These are phyloP conservation scores for Talaromyces ruber DNA, from an alignment of 495 filamentous ascomycete genomes.

Conservation along the genomic window DNA sequence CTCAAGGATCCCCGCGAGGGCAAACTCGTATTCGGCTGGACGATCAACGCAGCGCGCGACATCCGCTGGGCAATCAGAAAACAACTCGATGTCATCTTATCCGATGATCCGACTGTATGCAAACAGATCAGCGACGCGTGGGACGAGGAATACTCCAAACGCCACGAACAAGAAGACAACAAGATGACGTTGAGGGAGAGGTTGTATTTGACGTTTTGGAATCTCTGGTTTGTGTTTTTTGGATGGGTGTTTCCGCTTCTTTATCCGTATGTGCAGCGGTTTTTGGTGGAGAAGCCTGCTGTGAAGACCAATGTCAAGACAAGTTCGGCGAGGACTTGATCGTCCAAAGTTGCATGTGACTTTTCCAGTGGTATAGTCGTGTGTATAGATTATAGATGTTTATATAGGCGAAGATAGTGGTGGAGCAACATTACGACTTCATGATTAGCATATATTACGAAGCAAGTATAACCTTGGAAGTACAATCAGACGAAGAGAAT, in stretches of 20 bases:
- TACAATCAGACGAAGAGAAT: background rate
- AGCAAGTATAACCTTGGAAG: background rate
- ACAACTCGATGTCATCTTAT: conserved; percentile 48
- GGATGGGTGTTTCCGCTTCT: background rate
- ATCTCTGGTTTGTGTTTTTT: background rate
- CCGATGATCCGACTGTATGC: conserved; percentile 45
- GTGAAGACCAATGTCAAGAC: background rate
- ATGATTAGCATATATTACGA: background rate
- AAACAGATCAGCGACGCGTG: conserved; percentile 31
- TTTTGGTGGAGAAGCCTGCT: background rate
- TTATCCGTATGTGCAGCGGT: conserved; percentile 1
- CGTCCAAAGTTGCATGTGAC: background rate
- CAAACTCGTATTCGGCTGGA: conserved; percentile 69
- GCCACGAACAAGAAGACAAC: background rate
- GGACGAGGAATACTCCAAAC: conserved; percentile 6
- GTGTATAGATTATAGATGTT: background rate
- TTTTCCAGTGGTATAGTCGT: too few species aligned
- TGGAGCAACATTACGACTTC: background rate
- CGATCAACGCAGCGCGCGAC: conserved; percentile 62
- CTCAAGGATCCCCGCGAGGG: background rate
- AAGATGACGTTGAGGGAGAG: background rate
- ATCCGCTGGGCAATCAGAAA: conserved; percentile 66
- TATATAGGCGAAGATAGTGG: background rate
- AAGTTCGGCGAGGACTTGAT: background rate
- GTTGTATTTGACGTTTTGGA: background rate